Percentiles rank a stretch among this genome's conserved stretches.
Evolutionary conservation across 78 protist species (phyloP).

Genomic region (Andalucia godoyi): DNA sequence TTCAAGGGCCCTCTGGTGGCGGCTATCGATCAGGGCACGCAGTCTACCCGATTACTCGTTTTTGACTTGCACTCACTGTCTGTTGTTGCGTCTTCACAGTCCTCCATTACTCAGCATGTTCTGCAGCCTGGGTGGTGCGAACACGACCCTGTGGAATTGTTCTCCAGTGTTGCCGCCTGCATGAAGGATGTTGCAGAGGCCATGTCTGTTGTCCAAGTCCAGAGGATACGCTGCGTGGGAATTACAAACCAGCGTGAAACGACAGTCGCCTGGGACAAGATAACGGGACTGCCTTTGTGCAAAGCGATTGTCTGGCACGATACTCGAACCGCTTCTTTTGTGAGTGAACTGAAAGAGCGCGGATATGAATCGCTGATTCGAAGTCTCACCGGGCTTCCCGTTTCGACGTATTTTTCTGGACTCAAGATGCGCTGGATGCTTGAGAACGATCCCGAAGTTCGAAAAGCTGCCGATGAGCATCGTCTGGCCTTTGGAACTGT

Average conservation of each 20-base stretch:
- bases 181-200: constrained; percentile 9
- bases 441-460: constrained; percentile 54
- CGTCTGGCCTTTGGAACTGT: constrained; percentile 71
- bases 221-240: constrained; percentile 49
- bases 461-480: constrained; percentile 12
- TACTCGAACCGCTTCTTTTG: constrained; percentile 8
- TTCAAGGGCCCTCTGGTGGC: no score
- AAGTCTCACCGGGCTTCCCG: constrained; percentile 72
- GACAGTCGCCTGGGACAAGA: constrained; percentile 79
- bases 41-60: constrained; percentile 68
- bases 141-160: constrained; percentile 70
- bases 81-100: constrained; percentile 22
- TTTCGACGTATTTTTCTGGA: constrained; percentile 75
- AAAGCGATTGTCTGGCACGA: constrained; percentile 65
- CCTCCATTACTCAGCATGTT: constrained; percentile 26
- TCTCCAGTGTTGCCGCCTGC: constrained; percentile 23
- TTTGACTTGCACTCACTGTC: constrained; percentile 38
- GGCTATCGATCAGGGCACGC: constrained; percentile 89
- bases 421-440: constrained; percentile 77
- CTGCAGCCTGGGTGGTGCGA: constrained; percentile 73
- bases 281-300: constrained; percentile 76
- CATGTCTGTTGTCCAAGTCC: background rate
- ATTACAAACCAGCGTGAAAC: constrained; percentile 95
- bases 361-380: background rate
- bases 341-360: background rate